Percentiles rank a stretch among this genome's conserved stretches.
Conservation (phyloP, 2,329 filamentous ascomycete species). For the Stemphylium lycopersici region DNA sequence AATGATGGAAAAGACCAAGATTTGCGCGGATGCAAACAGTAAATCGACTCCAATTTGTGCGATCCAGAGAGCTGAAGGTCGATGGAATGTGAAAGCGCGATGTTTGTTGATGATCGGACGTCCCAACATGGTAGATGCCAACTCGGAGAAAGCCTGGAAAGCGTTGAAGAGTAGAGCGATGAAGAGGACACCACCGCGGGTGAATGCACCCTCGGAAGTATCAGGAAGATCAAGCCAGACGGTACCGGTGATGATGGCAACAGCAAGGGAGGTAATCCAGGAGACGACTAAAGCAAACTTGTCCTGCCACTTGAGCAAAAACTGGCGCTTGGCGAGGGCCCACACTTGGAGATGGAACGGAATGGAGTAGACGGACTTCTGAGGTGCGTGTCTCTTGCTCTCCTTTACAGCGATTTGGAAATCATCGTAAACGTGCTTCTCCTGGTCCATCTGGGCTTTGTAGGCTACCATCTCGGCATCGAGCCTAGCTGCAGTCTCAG, state of each 20-base stretch:
- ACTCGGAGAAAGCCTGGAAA: conserved; percentile 83
- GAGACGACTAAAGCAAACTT: conserved; percentile 76
- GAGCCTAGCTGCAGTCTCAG: conserved; percentile 62
- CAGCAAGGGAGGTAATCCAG: conserved; percentile 73
- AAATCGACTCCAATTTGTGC: conserved; percentile 82
- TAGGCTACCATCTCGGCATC: conserved; percentile 72
- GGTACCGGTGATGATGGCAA: conserved; percentile 80
- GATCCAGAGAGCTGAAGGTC: conserved; percentile 82
- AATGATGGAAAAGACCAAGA: conserved; percentile 58
- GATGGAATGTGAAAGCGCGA: conserved; percentile 80
- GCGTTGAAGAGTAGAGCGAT: conserved; percentile 82
- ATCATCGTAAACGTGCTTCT: conserved; percentile 73
- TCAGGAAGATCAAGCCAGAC: conserved; percentile 75
- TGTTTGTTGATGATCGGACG: conserved; percentile 84
- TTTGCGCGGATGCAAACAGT: conserved; percentile 72
- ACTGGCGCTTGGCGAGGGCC: conserved; percentile 83
- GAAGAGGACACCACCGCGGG: conserved; percentile 81
- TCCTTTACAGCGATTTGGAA: conserved; percentile 78
- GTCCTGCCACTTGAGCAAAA: conserved; percentile 85
- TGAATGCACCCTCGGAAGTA: conserved; percentile 73
- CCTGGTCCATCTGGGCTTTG: conserved; percentile 65
- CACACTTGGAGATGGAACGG: conserved; percentile 84
- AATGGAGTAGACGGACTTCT: conserved; percentile 79
- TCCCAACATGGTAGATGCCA: conserved; percentile 76
- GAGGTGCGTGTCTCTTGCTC: conserved; percentile 75